Conservation (phyloP, 805 yeast species). For the Kluyveromyces dobzhanskii region DNA sequence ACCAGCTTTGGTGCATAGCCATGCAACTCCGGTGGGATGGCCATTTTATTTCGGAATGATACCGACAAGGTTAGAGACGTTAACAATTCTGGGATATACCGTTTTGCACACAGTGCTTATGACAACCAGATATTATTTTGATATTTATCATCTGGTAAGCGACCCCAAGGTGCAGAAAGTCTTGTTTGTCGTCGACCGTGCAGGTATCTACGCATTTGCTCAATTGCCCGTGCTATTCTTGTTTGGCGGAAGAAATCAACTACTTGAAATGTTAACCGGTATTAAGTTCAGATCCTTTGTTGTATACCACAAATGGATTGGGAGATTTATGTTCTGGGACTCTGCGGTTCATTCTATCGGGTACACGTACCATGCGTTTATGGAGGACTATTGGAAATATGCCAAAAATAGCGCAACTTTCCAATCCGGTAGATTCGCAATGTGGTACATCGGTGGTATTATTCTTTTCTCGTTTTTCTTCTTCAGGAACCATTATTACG, state of each 20-base stretch:
- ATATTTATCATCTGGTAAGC: conserved; percentile 13
- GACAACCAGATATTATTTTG: conserved; percentile 10
- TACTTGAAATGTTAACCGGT: conserved; percentile 52
- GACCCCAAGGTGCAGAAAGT: conserved; percentile 11
- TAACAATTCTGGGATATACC: conserved; percentile 12
- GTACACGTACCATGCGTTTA: conserved; percentile 31
- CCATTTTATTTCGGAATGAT: conserved; percentile 11
- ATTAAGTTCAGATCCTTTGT: conserved; percentile 56
- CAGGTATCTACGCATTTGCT: conserved; percentile 38
- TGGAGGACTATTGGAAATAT: conserved; percentile 4
- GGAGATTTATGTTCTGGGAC: conserved; percentile 32
- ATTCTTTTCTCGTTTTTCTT: conserved; percentile 25
- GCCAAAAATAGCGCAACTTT: conserved; percentile 16
- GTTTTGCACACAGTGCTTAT: conserved; percentile 12
- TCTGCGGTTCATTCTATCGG: conserved; percentile 32
- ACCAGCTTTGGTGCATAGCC: conserved; percentile 14
- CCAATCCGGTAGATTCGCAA: conserved; percentile 36
- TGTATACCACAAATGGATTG: conserved; percentile 52
- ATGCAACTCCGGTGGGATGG: conserved; percentile 13
- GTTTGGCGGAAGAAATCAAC: conserved; percentile 67
- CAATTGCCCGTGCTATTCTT: conserved; percentile 48
- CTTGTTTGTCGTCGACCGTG: conserved; percentile 35
- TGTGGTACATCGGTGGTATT: conserved; percentile 20
- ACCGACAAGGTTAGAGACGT: conserved; percentile 19
- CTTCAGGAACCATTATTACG: conserved; percentile 34